phyloP scores from a whole-genome alignment of 2,329 filamentous ascomycete species.

The Diaporthe sp. region DNA sequence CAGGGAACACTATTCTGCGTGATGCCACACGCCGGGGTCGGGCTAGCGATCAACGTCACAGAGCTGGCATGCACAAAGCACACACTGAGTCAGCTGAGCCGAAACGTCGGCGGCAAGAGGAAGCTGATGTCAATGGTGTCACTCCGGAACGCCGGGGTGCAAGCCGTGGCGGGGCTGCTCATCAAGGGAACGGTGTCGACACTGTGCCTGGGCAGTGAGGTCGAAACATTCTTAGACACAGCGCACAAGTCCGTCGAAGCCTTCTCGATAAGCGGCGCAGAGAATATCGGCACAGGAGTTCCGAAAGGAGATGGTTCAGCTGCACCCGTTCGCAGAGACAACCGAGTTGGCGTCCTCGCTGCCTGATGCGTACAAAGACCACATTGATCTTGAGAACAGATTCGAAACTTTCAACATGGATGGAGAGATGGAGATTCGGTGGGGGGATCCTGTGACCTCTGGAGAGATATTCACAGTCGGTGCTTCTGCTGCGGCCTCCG shows the following conservation, averaged over 20 bases:
- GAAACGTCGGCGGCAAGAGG: neutral
- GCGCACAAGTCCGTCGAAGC: neutral
- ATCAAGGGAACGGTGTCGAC: neutral
- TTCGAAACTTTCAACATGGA: neutral
- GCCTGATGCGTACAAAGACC: neutral
- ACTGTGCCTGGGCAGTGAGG: neutral
- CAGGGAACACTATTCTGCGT: neutral
- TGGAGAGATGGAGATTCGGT: neutral
- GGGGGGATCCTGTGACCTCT: neutral
- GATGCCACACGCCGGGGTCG: neutral
- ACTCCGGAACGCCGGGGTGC: neutral
- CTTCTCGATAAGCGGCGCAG: neutral
- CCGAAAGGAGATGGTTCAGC: neutral
- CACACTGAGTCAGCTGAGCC: neutral
- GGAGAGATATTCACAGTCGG: neutral
- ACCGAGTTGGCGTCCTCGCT: neutral
- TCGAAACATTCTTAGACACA: neutral
- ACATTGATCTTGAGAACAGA: neutral
- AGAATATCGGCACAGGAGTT: neutral
- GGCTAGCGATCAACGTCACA: neutral
- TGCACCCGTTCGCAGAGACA: neutral
- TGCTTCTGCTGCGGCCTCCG: neutral
- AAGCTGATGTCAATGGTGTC: neutral
- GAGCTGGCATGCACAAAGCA: neutral
- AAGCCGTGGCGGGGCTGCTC: neutral